These are phyloP conservation scores for Dysphania ambrosioides DNA, from an alignment of 148 eudicot species.

Conservation along the genomic window DNA sequence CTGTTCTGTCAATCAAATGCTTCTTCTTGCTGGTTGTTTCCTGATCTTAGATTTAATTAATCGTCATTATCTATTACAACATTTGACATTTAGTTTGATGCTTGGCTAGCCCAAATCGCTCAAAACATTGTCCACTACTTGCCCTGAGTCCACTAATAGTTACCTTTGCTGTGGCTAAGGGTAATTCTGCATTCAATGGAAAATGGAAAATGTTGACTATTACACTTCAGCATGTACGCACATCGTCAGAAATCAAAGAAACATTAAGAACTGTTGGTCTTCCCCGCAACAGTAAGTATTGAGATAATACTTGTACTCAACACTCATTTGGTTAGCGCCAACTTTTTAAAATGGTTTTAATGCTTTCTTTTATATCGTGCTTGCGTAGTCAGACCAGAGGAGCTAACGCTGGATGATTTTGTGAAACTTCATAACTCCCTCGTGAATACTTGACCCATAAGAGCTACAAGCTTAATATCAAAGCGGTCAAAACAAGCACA, in stretches of 20 bases:
- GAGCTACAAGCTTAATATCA: background rate
- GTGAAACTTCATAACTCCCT: slow-evolving; percentile 64
- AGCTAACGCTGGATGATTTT: slow-evolving; percentile 70
- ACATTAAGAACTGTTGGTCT: slow-evolving; percentile 58
- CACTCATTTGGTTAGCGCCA: background rate
- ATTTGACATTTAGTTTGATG: background rate
- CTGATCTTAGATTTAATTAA: background rate
- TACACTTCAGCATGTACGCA: slow-evolving; percentile 63
- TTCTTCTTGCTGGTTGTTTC: slow-evolving; percentile 77
- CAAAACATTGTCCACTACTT: too few relatives aligned
- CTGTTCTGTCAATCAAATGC: slow-evolving; percentile 71
- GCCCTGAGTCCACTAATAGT: background rate
- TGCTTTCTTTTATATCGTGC: background rate
- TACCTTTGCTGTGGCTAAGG: slow-evolving; percentile 33
- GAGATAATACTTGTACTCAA: background rate
- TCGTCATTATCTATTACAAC: background rate
- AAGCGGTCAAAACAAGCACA: background rate
- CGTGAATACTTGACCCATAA: slow-evolving; percentile 22
- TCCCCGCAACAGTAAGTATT: slow-evolving; percentile 52
- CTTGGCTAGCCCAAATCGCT: background rate
- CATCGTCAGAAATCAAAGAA: slow-evolving; percentile 68
- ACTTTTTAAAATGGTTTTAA: background rate
- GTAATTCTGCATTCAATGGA: slow-evolving; percentile 82
- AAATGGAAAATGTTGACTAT: slow-evolving; percentile 90
- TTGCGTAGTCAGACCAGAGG: slow-evolving; percentile 87